Conservation (phyloP, 441 rosid species). For the Arabidopsis hybrid region DNA sequence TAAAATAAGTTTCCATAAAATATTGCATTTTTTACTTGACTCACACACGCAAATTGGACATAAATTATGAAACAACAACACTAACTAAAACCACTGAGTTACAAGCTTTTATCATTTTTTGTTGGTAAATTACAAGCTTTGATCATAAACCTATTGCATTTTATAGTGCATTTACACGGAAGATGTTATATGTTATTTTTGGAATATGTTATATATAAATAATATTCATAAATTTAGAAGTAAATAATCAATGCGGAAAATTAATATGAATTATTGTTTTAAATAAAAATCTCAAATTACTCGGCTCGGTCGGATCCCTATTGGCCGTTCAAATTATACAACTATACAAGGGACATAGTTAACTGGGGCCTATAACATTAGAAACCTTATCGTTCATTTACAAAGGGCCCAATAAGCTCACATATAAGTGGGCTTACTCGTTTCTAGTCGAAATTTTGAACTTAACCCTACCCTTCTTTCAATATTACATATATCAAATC, state of each 20-base stretch:
- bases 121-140: neutral
- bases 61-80: neutral
- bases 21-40: neutral
- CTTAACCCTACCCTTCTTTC: neutral
- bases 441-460: neutral
- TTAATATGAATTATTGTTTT: too few species aligned
- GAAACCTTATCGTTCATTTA: neutral
- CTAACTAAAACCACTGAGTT: neutral
- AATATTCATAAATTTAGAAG: neutral
- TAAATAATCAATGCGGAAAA: neutral
- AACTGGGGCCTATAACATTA: conserved; percentile 1
- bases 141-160: neutral
- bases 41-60: neutral
- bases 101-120: neutral
- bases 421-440: neutral
- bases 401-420: neutral
- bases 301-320: neutral
- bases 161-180: neutral
- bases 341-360: neutral
- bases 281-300: neutral
- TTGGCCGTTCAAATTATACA: too few species aligned
- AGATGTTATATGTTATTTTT: neutral
- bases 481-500: neutral
- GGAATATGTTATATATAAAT: neutral
- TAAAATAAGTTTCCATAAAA: neutral